Evolutionary conservation across 176 grass and related monocot species (phyloP).

Genomic region (Saccharum officinarum): DNA sequence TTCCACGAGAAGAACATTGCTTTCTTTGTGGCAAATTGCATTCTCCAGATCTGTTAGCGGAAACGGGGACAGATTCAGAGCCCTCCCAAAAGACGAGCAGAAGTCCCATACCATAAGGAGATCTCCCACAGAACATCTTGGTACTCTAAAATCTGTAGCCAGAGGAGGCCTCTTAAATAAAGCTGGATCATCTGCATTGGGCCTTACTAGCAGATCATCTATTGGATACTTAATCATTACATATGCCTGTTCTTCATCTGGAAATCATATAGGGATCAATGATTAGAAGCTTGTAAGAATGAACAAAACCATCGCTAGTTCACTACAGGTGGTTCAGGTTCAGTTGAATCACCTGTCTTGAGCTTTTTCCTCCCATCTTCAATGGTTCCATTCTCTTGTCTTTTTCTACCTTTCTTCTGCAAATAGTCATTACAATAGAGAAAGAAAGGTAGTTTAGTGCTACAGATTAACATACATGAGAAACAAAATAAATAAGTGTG

Average conservation of each 20-base stretch:
- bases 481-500: slow-evolving; percentile 7
- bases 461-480: slow-evolving; percentile 12
- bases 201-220: slow-evolving; percentile 64
- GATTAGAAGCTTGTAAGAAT: slow-evolving; percentile 24
- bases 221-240: slow-evolving; percentile 64
- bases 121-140: slow-evolving; percentile 72
- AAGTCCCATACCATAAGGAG: slow-evolving; percentile 89
- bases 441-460: slow-evolving; percentile 9
- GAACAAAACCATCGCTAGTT: neutral
- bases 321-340: neutral
- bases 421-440: slow-evolving; percentile 39
- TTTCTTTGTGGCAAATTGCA: slow-evolving; percentile 85
- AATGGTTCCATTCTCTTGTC: slow-evolving; percentile 40
- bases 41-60: slow-evolving; percentile 77
- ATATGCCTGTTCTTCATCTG: slow-evolving; percentile 25
- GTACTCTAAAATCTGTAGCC: slow-evolving; percentile 68
- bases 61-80: slow-evolving; percentile 66
- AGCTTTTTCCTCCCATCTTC: slow-evolving; percentile 38
- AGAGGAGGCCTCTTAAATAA: slow-evolving; percentile 62
- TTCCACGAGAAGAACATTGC: slow-evolving; percentile 66
- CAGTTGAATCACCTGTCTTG: slow-evolving; percentile 41
- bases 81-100: slow-evolving; percentile 64
- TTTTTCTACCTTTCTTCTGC: slow-evolving; percentile 53
- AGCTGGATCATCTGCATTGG: slow-evolving; percentile 53
- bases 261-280: neutral